Conservation (phyloP, 257 asterid species). For the Solanum ossicruentum region DNA sequence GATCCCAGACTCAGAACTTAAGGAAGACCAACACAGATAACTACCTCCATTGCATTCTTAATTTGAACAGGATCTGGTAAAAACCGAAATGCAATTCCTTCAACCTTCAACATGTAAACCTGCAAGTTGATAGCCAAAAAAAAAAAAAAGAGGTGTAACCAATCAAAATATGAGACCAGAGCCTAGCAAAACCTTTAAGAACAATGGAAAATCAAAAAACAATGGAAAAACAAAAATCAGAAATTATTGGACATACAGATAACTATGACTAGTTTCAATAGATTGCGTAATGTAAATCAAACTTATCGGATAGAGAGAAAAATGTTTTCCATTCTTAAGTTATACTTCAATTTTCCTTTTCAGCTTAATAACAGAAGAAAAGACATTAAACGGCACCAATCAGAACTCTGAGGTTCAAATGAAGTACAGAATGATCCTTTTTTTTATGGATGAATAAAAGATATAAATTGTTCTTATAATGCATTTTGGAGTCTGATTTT, state of each 20-base stretch:
- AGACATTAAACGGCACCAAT: background rate
- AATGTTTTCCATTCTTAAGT: background rate
- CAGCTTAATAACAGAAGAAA: background rate
- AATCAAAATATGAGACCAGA: background rate
- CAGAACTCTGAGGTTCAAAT: background rate
- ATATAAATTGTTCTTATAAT: background rate
- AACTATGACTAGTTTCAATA: background rate
- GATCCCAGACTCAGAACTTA: background rate
- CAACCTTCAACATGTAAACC: conserved; percentile 96
- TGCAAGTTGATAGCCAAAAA: conserved; percentile 7
- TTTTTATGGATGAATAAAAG: background rate
- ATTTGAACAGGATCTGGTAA: conserved; percentile 92
- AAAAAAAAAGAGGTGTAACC: background rate
- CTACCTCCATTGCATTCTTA: conserved; percentile 85
- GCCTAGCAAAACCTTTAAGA: background rate
- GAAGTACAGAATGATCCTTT: background rate
- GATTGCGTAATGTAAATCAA: background rate
- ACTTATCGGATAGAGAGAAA: background rate
- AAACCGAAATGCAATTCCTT: conserved; percentile 92
- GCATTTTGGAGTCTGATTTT: background rate
- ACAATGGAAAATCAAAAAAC: background rate
- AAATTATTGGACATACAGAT: background rate
- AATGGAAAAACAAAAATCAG: background rate
- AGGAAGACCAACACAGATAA: background rate
- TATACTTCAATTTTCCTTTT: background rate